These are phyloP conservation scores for Hemileccinum rubropunctum DNA, from an alignment of 768 basidiomycete genomes.

Conservation along the genomic window DNA sequence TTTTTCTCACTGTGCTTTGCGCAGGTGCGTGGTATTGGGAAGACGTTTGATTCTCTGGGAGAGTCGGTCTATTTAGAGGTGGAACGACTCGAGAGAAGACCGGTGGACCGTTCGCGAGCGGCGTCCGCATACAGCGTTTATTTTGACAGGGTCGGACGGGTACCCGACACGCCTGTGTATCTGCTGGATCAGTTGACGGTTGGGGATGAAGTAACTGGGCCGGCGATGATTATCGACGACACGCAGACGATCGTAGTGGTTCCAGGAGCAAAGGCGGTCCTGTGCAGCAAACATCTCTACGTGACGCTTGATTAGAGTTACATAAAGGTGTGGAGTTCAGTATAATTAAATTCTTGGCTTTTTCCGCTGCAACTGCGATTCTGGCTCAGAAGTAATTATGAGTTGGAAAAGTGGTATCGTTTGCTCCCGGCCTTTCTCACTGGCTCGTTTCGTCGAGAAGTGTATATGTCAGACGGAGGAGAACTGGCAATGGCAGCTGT, in stretches of 20 bases:
- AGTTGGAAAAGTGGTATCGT: no score
- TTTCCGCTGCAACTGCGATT: no score
- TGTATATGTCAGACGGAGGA: not conserved
- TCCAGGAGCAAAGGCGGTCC: constrained; percentile 62
- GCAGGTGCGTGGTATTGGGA: constrained; percentile 85
- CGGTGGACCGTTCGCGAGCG: constrained; percentile 41
- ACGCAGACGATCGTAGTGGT: constrained; percentile 94
- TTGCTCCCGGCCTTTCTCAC: no score
- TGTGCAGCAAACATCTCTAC: constrained; percentile 68
- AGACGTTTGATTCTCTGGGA: constrained; percentile 81
- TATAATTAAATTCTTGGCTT: no score
- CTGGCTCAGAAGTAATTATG: no score
- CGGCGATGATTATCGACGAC: constrained; percentile 92
- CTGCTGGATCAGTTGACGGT: constrained; percentile 59
- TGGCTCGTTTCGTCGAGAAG: no score
- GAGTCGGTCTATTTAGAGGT: constrained; percentile 78
- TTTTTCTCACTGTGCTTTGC: not conserved
- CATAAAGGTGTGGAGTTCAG: constrained; percentile 1
- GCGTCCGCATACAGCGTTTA: constrained; percentile 67
- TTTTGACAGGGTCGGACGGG: constrained; percentile 76
- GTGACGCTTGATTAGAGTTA: constrained; percentile 40
- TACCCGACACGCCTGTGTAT: constrained; percentile 79
- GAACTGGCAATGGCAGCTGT: not conserved
- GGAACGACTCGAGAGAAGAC: constrained; percentile 43
- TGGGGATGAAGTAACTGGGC: constrained; percentile 76